These are phyloP conservation scores for Metschnikowia bowlesiae DNA, from an alignment of 805 yeast species.

Conservation along the genomic window DNA sequence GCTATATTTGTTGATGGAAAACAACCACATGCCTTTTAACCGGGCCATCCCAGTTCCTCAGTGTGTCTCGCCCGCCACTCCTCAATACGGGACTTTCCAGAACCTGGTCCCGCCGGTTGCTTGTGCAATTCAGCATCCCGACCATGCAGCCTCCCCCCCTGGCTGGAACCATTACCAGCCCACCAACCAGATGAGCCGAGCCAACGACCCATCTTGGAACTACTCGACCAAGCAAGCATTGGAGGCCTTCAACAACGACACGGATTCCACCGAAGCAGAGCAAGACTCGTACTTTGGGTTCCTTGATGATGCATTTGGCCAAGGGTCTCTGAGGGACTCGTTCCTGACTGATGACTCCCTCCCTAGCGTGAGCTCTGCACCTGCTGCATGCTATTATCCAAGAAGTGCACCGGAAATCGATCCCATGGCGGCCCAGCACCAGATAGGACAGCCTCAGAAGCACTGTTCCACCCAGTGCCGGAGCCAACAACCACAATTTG, in stretches of 20 bases:
- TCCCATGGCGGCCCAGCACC: not conserved
- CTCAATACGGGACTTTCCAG: not conserved
- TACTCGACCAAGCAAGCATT: not conserved
- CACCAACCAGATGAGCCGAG: not conserved
- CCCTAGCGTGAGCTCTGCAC: not conserved
- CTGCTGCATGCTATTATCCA: not conserved
- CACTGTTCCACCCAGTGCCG: not conserved
- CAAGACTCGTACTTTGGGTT: not conserved
- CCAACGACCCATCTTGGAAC: not conserved
- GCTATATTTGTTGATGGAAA: conserved; percentile 1
- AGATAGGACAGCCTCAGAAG: not conserved
- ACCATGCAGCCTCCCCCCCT: not conserved
- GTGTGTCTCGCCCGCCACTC: not conserved
- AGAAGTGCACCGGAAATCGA: not conserved
- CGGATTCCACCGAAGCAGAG: not conserved
- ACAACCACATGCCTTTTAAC: conserved; percentile 1
- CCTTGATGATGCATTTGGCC: not conserved
- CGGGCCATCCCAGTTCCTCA: not conserved
- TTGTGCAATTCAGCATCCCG: not conserved
- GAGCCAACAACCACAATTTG: too few species aligned
- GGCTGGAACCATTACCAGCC: too few species aligned
- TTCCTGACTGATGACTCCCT: not conserved
- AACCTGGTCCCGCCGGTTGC: not conserved
- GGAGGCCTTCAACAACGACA: not conserved
- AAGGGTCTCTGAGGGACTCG: not conserved